Percentiles rank a stretch among this genome's conserved stretches.
Conservation (phyloP, 345 rosid genomes). For the Eucalyptus shirleyi region DNA sequence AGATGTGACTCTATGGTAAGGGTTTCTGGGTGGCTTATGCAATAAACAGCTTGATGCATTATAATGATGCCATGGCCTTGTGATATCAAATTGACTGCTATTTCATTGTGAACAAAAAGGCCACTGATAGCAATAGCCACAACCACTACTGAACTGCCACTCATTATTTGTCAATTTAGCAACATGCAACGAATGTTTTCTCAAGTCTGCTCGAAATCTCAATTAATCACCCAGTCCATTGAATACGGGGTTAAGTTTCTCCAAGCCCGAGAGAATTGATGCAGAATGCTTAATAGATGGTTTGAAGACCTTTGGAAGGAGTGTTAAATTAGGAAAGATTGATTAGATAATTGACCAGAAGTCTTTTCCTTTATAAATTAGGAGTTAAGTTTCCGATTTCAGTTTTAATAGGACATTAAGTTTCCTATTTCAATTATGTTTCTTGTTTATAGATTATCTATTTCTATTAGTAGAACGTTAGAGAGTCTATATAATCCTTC, state of each 20-base stretch:
- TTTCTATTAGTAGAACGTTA: not conserved
- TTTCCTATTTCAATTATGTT: not conserved
- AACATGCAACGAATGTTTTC: not conserved
- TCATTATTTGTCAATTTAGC: not conserved
- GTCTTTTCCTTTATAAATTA: not conserved
- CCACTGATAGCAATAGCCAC: not conserved
- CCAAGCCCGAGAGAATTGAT: not conserved
- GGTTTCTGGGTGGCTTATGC: not conserved
- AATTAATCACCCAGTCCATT: not conserved
- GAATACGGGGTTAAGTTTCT: not conserved
- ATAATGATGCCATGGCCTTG: not conserved
- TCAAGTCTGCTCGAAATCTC: not conserved
- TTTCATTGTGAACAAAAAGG: not conserved
- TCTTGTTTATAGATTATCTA: not conserved
- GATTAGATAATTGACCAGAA: not conserved
- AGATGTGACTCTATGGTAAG: not conserved
- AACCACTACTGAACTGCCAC: not conserved
- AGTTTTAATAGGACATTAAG: not conserved
- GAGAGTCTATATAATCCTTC: not conserved
- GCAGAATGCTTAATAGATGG: not conserved
- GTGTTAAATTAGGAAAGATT: not conserved
- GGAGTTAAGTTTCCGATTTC: not conserved
- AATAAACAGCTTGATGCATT: not conserved
- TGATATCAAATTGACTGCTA: not conserved
- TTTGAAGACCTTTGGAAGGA: not conserved